Evolutionary conservation across 345 rosid species (phyloP), one percentile per base, ranked within the genome.

Genomic region (Balakata baccata): DNA sequence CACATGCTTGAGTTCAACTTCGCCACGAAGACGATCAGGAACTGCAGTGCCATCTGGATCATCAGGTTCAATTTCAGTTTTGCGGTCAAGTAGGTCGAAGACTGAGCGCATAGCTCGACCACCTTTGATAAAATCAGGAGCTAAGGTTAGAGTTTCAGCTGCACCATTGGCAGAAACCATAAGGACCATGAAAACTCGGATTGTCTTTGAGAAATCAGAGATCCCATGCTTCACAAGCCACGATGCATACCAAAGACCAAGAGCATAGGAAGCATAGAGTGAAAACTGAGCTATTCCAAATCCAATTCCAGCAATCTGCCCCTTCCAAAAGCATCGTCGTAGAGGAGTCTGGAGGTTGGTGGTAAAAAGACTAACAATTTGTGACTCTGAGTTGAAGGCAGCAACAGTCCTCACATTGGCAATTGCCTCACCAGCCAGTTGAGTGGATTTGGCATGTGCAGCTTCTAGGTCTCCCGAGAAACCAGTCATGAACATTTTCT

Each of bases 101-200:
- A 95, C 99, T 5, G 99, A 95, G 59, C 85, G 83, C 94, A 95
- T 95, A 41, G 99, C 99, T 63, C 83, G 89, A 20, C 99, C 98
- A n/a, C 99, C 98, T 84, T 92, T 95, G 82, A 95, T 89, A 91
- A 95, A 95, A 74, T 92, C 99, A 69, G 99, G 99, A 68, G 99
- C 99, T 11, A 95, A 51, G 39, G 99, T 92, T 50, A 95, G 85
- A 4, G 99, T 95, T 79, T 95, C 99, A 14, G 99, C 99, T 34
- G 99, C 97, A 53, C 99, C 98, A 45, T 95, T 95, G 75, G 99
- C 98, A 0, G 98, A 95, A 75, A 95, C 99, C 99, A 95, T 95
- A 69, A 92, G 97, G 70, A 95, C 98, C 97, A 95, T 91, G 84
- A 95, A 95, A 46, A 95, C 99, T 47, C 97, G 81, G 56, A 95